Base-by-base conservation (phyloP, 768 basidiomycete species). In the Xerocomellus amylosporus region DNA sequence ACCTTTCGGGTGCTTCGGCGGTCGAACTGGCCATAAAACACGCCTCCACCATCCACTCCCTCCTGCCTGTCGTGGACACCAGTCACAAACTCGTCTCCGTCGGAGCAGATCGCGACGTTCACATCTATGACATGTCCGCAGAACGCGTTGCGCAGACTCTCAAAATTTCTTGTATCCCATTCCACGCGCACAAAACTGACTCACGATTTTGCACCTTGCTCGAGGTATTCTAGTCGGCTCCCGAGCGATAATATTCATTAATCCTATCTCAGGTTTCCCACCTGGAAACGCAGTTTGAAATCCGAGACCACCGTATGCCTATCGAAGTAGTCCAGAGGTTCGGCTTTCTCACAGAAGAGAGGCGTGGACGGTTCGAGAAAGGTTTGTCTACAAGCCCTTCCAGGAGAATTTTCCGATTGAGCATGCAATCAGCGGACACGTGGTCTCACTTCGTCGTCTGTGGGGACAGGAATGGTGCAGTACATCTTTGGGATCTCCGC, bases 401-500 rank as follows among this genome's bases (percentile, higher is more conserved):
- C 9, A 14, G 41, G 58, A 62, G 60, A 34, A 51, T 46, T 31
- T 58, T 20, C 49, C 66, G 59, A 69, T 46, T 60, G 42, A 61
- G 10, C 28, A 26, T 33, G 4, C 19, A 20, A 45, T 31, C 26
- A 70, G 71, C 62, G 49, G 64, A 59, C 41, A 60, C 64, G 17
- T 69, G 69, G 69, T 64, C 69, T 39, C 60, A 70, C 43, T 63
- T 66, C 22, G 80, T 80, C 58, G 75, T 68, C 6, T 79, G 74
- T 43, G 79, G 79, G 20, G 74, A 75, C 59, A 70, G 60, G 45
- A 70, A 71, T 42, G 79, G 81, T 22, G 51, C 30, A 36, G 69
- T 80, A 20, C 74, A 73, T 13, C 34, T 81, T 10, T 82, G 81
- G 80, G 79, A 82, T 59, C 56, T 79, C 41, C 74, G 79, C 30